Evolutionary conservation across 1,139 yeast species (phyloP), one percentile per base, ranked within the genome.

Genomic region (Geotrichum histeridarum): DNA sequence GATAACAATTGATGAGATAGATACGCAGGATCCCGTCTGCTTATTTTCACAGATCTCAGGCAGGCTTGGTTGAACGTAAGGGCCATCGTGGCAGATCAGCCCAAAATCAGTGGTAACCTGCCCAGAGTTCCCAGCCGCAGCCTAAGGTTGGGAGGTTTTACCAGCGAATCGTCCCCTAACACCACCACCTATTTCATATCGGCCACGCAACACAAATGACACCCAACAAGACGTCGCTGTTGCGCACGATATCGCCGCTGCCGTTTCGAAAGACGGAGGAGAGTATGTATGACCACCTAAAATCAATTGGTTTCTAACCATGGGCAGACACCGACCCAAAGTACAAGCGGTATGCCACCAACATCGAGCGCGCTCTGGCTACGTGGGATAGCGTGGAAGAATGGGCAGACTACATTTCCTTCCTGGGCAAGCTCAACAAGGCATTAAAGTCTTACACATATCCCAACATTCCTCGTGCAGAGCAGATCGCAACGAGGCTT

Each of bases 401-500:
- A 73, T 93, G 99, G 99, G 98, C 99, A n/a, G 99, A 93, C 67
- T 90, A 91, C 69, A 93, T 93, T 56, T 85, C 97, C 18, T 90
- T 89, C 67, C 74, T 94, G 47, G 83, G 93, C 1, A 81, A 86
- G 60, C 77, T 93, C 11, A 82, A 83, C 59, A 87, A 89, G 67
- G 83, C 93, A 0, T 71, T 90, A 38, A 79, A 77, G 55, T 59
- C 73, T 6, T 73, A 72, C 54, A 67, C 71, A 9, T 72, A 69
- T 35, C 71, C 57, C 70, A 51, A 59, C 8, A 72, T 85, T 2
- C 89, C 90, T 2, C 78, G 71, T 62, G 72, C 68, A 58, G 65
- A 54, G 55, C 69, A 62, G 57, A 77, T 75, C 6, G 66, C 77
- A 15, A 66, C 64, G 35, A 60, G 74, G 37, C 64, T 75, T 12